These are phyloP conservation scores for Fusarium illudens DNA, from an alignment of 2,329 filamentous ascomycete species.

Conservation along the genomic window DNA sequence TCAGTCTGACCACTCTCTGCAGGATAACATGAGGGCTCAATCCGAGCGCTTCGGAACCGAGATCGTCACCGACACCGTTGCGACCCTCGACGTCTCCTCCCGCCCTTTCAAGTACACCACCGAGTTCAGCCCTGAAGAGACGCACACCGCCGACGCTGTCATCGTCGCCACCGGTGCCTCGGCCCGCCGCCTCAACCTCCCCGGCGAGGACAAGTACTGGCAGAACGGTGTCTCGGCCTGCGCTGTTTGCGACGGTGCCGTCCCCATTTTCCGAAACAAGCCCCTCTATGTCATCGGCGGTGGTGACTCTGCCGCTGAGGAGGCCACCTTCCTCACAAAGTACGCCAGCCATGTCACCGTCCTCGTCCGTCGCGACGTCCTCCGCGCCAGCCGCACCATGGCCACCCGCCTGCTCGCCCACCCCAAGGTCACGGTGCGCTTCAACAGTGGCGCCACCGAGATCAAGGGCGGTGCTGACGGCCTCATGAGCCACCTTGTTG, in stretches of 20 bases:
- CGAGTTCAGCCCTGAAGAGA: slow-evolving; percentile 84
- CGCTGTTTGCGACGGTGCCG: slow-evolving; percentile 95
- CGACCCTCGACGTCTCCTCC: slow-evolving; percentile 82
- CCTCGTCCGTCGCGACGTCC: slow-evolving; percentile 84
- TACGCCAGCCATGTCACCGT: slow-evolving; percentile 96
- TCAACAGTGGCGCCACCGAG: slow-evolving; percentile 83
- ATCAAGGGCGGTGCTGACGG: slow-evolving; percentile 86
- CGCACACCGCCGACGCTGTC: slow-evolving; percentile 88
- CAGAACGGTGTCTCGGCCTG: slow-evolving; percentile 96
- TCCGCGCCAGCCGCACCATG: slow-evolving; percentile 92
- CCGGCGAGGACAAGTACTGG: slow-evolving; percentile 96
- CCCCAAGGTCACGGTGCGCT: slow-evolving; percentile 90
- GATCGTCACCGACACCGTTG: slow-evolving; percentile 92
- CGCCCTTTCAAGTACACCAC: slow-evolving; percentile 94
- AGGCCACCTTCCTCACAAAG: slow-evolving; percentile 97
- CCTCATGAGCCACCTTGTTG: slow-evolving; percentile 85
- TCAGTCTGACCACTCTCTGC: slow-evolving; percentile 3
- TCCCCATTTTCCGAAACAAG: slow-evolving; percentile 98
- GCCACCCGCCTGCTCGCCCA: slow-evolving; percentile 82
- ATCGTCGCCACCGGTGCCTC: slow-evolving; percentile 97
- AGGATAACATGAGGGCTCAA: slow-evolving; percentile 91
- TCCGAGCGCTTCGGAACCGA: slow-evolving; percentile 91
- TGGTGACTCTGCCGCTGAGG: slow-evolving; percentile 95
- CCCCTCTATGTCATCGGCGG: slow-evolving; percentile 95
- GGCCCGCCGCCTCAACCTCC: slow-evolving; percentile 80